These are phyloP conservation scores for Apiospora rasikravindrae DNA, from an alignment of 2,329 filamentous ascomycete genomes.

Conservation along the genomic window DNA sequence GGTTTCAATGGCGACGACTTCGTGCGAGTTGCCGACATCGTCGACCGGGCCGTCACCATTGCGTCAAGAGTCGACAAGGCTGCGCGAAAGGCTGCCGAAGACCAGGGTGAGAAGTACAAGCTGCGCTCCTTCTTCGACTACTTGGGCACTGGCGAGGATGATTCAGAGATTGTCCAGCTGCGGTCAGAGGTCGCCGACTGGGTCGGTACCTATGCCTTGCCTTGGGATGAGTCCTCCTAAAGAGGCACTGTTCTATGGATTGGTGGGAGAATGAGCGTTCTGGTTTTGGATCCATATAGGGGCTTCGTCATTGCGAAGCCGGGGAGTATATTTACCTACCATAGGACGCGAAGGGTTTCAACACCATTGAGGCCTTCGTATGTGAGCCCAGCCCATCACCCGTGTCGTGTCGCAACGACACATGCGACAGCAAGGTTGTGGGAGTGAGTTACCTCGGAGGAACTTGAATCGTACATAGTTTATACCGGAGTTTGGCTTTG, in stretches of 20 bases:
- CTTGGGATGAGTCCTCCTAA: constrained; percentile 59
- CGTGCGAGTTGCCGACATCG: constrained; percentile 81
- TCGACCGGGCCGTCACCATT: constrained; percentile 82
- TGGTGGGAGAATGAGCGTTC: neutral
- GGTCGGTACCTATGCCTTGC: constrained; percentile 75
- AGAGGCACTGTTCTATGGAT: constrained; percentile 8
- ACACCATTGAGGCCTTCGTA: constrained; percentile 8
- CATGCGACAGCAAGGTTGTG: neutral
- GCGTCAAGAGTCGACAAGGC: constrained; percentile 77
- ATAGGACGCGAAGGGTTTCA: constrained; percentile 15
- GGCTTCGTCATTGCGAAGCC: neutral
- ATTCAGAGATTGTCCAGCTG: constrained; percentile 74
- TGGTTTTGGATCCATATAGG: neutral
- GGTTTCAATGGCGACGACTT: constrained; percentile 93
- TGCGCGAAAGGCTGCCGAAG: constrained; percentile 70
- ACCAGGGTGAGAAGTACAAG: constrained; percentile 69
- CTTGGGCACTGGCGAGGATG: constrained; percentile 69
- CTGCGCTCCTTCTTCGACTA: constrained; percentile 72
- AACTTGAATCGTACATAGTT: constrained; percentile 16
- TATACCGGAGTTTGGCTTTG: constrained; percentile 13
- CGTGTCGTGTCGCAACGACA: neutral
- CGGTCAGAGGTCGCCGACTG: constrained; percentile 78
- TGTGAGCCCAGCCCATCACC: neutral
- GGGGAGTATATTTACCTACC: neutral
- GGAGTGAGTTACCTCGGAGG: neutral